Conservation (phyloP, 148 eudicot species). For the Heliamphora exappendiculata region DNA sequence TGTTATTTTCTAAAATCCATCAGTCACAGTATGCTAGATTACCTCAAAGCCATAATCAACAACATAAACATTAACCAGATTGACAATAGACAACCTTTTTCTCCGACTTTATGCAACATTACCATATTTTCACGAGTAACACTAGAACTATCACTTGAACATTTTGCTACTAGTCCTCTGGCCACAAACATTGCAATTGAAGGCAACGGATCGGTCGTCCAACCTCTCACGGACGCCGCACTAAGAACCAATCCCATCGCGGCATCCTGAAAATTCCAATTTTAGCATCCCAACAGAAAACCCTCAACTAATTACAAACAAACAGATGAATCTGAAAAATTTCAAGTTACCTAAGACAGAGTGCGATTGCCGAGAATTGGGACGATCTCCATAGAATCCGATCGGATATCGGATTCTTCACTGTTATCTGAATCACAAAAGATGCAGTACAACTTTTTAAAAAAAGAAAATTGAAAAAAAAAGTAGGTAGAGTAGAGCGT, state of each 20-base stretch:
- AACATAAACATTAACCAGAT: background rate
- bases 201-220: conserved; percentile 90
- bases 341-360: conserved; percentile 57
- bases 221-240: conserved; percentile 69
- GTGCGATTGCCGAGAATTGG: conserved; percentile 45
- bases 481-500: too few species aligned
- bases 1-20: background rate
- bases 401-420: conserved; percentile 47
- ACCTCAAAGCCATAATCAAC: background rate
- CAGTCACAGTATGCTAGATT: background rate
- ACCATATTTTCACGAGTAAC: too few species aligned
- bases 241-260: conserved; percentile 94
- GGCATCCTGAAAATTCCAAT: conserved; percentile 42
- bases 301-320: background rate
- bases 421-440: conserved; percentile 35
- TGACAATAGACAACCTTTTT: background rate
- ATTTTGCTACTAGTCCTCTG: background rate
- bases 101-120: background rate
- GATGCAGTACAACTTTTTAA: background rate
- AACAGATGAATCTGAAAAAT: background rate
- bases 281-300: background rate
- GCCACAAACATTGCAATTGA: conserved; percentile 84
- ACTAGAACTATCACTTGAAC: background rate
- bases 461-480: background rate
- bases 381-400: conserved; percentile 39